Percentiles rank a stretch among this genome's conserved stretches.
These are phyloP conservation scores for Corymbia calophylla DNA, from an alignment of 441 rosid species.

Conservation along the genomic window DNA sequence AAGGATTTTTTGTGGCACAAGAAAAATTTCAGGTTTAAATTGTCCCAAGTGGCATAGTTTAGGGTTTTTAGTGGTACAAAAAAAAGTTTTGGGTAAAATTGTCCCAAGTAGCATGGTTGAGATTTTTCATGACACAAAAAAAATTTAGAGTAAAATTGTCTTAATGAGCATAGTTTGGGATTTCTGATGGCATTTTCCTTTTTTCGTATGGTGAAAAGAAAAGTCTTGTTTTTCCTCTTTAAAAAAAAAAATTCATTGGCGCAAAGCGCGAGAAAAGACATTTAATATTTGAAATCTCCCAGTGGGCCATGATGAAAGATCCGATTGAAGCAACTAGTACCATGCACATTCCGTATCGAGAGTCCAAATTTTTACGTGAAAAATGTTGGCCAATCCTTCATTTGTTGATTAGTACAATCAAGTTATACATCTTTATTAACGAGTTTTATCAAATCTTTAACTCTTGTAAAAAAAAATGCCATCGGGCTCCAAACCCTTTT, in stretches of 20 bases:
- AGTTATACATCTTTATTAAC: background rate
- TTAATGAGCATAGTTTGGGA: too few relatives aligned
- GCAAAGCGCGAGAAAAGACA: background rate
- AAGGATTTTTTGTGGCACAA: too few relatives aligned
- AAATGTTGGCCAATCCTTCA: background rate
- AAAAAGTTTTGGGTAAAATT: too few relatives aligned
- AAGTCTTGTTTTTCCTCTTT: background rate
- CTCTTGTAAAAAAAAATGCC: background rate
- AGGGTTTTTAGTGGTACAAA: too few relatives aligned
- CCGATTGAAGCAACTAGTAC: background rate
- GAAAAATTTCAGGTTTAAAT: too few relatives aligned
- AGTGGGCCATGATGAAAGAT: background rate
- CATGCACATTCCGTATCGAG: background rate
- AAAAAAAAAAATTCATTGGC: background rate
- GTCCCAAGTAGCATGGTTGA: too few relatives aligned
- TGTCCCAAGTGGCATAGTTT: too few relatives aligned
- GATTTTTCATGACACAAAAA: too few relatives aligned
- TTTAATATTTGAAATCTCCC: background rate
- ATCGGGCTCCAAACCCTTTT: background rate
- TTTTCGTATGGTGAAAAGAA: background rate
- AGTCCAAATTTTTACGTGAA: background rate
- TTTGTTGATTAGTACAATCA: background rate
- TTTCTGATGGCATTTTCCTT: too few relatives aligned
- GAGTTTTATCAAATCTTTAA: background rate
- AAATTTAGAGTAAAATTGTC: too few relatives aligned